These are phyloP conservation scores for Globisporangium sylvaticum DNA, from an alignment of 352 stramenopile genomes.

Conservation along the genomic window DNA sequence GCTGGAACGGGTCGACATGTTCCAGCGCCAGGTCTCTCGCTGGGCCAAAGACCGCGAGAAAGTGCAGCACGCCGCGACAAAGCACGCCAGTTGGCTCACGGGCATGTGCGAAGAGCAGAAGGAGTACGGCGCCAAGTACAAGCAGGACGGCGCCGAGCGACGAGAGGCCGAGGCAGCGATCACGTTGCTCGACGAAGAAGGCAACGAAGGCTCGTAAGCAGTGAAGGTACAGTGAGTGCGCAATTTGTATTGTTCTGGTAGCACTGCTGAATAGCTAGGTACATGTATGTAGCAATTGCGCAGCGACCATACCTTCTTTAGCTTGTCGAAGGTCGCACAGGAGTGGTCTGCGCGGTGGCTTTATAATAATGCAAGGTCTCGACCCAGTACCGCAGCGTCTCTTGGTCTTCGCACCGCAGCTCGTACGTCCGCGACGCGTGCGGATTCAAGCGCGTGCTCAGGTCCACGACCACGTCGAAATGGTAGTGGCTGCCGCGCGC, in stretches of 20 bases:
- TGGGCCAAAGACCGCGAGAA: slow-evolving; percentile 57
- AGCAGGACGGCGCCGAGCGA: slow-evolving; percentile 4
- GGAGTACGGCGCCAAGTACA: slow-evolving; percentile 55
- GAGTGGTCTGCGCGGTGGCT: slow-evolving; percentile 37
- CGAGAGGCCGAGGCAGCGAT: slow-evolving; percentile 19
- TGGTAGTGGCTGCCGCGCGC: slow-evolving; percentile 38
- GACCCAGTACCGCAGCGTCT: slow-evolving; percentile 60
- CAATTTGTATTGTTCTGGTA: no score
- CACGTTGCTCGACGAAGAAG: slow-evolving; percentile 12
- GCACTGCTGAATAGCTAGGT: neutral
- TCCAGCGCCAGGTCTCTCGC: slow-evolving; percentile 58
- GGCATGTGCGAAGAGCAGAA: slow-evolving; percentile 59
- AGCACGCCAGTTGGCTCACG: slow-evolving; percentile 55
- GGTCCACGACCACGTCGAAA: slow-evolving; percentile 67
- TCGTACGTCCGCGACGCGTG: slow-evolving; percentile 65
- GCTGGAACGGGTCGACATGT: slow-evolving; percentile 19
- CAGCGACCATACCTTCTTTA: slow-evolving; percentile 7
- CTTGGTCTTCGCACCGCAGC: slow-evolving; percentile 51
- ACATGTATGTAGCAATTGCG: neutral
- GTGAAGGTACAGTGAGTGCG: neutral
- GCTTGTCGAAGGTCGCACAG: slow-evolving; percentile 33
- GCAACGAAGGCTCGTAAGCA: neutral
- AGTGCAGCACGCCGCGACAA: slow-evolving; percentile 55
- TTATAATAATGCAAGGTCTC: slow-evolving; percentile 69
- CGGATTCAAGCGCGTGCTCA: slow-evolving; percentile 59